Conservation (phyloP, 2,329 filamentous ascomycete genomes). For the Emergomyces orientalis region DNA sequence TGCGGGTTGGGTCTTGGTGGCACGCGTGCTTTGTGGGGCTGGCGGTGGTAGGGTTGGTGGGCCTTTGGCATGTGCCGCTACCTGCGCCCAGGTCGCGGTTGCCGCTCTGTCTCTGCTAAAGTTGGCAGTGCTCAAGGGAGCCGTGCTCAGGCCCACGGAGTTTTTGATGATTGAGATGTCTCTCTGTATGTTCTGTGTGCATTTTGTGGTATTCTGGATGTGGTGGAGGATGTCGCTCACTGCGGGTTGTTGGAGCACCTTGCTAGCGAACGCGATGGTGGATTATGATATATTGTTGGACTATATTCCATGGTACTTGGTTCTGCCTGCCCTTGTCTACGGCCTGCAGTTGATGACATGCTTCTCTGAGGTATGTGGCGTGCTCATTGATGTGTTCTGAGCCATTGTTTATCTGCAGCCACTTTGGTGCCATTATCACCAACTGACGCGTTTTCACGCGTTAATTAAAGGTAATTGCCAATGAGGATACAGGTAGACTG, state of each 20-base stretch:
- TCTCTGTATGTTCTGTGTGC: slow-evolving; percentile 9
- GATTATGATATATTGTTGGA: neutral
- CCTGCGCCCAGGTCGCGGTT: neutral
- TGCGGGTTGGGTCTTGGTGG: slow-evolving; percentile 4
- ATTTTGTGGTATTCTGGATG: slow-evolving; percentile 4
- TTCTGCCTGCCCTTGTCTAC: slow-evolving; percentile 3
- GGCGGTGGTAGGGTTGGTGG: neutral
- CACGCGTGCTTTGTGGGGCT: neutral
- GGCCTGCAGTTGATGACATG: slow-evolving; percentile 2
- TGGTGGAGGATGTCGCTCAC: slow-evolving; percentile 6
- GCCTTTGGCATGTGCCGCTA: neutral
- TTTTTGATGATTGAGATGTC: slow-evolving; percentile 9
- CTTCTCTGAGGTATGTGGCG: slow-evolving; percentile 4
- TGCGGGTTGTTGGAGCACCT: slow-evolving; percentile 4
- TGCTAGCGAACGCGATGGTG: slow-evolving; percentile 1
- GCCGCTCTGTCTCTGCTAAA: neutral
- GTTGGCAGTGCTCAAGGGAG: neutral
- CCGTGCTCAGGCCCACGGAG: slow-evolving; percentile 6
- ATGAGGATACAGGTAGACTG: neutral
- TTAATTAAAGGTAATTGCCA: slow-evolving; percentile 4
- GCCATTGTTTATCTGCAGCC: slow-evolving; percentile 4
- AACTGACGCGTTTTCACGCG: slow-evolving; percentile 1
- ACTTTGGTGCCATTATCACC: neutral
- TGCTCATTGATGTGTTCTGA: slow-evolving; percentile 4
- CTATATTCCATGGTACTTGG: slow-evolving; percentile 4